Evolutionary conservation across 2,329 filamentous ascomycete genomes (phyloP).

Genomic region (Diaporthe helianthi): DNA sequence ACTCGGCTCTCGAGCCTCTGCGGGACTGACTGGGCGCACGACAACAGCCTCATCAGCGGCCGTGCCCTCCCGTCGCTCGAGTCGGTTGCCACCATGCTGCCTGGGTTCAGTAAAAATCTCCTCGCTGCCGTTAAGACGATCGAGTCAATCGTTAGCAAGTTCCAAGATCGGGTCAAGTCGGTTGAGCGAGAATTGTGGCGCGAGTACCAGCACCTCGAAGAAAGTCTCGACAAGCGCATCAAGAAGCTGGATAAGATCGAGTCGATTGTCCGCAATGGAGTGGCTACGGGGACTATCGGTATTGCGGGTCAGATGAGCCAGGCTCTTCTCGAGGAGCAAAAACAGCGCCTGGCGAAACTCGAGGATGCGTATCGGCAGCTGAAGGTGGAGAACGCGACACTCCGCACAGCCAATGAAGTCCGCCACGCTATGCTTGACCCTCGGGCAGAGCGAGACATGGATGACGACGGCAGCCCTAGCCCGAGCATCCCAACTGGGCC

Average conservation of each 20-base stretch:
- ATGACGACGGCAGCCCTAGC: conserved; percentile 55
- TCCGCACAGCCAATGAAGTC: conserved; percentile 69
- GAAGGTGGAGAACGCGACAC: conserved; percentile 72
- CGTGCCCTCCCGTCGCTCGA: conserved; percentile 84
- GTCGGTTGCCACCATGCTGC: conserved; percentile 82
- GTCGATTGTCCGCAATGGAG: conserved; percentile 72
- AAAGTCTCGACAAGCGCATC: conserved; percentile 76
- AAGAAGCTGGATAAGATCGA: conserved; percentile 91
- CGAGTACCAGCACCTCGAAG: conserved; percentile 87
- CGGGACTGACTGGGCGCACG: conserved; percentile 89
- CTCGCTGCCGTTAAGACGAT: conserved; percentile 86
- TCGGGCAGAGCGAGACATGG: conserved; percentile 39
- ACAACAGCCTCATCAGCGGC: conserved; percentile 87
- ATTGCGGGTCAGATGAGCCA: conserved; percentile 30
- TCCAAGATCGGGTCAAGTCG: conserved; percentile 79
- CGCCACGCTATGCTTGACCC: conserved; percentile 52
- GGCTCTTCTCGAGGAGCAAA: conserved; percentile 46
- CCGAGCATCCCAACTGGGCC: conserved; percentile 63
- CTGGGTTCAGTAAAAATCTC: conserved; percentile 89
- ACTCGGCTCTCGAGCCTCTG: conserved; percentile 85
- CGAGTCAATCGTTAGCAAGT: conserved; percentile 78
- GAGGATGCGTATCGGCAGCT: conserved; percentile 69
- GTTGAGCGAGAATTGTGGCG: conserved; percentile 92
- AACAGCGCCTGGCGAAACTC: conserved; percentile 58
- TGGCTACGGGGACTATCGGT: conserved; percentile 57